Conservation (phyloP, 2,329 filamentous ascomycete species). For the Colletotrichum sidae region DNA sequence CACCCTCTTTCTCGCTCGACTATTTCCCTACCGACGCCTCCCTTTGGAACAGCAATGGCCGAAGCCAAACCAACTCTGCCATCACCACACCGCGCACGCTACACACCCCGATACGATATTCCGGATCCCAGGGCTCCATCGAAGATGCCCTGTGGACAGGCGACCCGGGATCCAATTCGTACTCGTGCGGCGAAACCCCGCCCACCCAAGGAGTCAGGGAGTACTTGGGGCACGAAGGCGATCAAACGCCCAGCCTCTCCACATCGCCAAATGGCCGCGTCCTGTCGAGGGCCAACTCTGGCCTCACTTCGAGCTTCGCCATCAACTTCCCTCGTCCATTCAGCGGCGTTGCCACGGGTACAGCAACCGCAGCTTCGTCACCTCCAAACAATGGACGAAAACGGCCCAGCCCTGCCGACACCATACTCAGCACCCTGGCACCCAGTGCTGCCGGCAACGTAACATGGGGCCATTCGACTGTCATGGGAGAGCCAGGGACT, state of each 20-base stretch:
- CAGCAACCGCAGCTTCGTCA: constrained; percentile 52
- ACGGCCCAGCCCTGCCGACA: constrained; percentile 71
- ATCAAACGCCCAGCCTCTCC: constrained; percentile 65
- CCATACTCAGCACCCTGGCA: constrained; percentile 66
- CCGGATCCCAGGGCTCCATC: constrained; percentile 65
- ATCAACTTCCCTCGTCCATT: constrained; percentile 65
- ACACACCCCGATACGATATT: constrained; percentile 66
- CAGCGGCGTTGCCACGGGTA: constrained; percentile 44
- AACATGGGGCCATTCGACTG: constrained; percentile 61
- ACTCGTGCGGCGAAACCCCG: constrained; percentile 72
- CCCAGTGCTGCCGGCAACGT: constrained; percentile 58
- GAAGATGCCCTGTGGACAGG: constrained; percentile 65
- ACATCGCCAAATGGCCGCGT: constrained; percentile 69
- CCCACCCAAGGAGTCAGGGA: constrained; percentile 61
- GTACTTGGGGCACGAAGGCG: constrained; percentile 54
- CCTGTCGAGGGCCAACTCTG: constrained; percentile 65
- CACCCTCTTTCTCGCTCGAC: constrained; percentile 73
- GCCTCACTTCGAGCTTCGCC: constrained; percentile 66
- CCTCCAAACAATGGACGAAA: constrained; percentile 61
- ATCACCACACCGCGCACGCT: constrained; percentile 68
- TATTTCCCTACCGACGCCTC: constrained; percentile 72
- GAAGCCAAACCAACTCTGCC: constrained; percentile 65
- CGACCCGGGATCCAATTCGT: constrained; percentile 67
- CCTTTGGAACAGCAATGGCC: constrained; percentile 63
- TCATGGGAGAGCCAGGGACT: constrained; percentile 58